These are phyloP conservation scores for Ammopiptanthus mongolicus DNA, from an alignment of 306 rosid species.

Conservation along the genomic window DNA sequence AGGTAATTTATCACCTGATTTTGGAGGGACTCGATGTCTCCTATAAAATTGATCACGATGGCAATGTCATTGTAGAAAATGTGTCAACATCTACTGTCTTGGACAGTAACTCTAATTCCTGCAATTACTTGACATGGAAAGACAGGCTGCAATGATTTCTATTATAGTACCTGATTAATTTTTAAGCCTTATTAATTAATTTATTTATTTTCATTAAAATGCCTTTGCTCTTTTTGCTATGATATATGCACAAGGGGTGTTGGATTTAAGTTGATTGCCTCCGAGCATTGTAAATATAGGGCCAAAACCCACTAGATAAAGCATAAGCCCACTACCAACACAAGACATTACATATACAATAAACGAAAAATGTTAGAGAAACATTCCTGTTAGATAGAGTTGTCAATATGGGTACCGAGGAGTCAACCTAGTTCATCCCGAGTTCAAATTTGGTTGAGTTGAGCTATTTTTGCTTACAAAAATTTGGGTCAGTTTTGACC, in stretches of 20 bases:
- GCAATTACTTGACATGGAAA: constrained; percentile 43
- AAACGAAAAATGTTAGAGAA: no score
- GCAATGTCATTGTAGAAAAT: constrained; percentile 56
- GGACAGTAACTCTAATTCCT: constrained; percentile 25
- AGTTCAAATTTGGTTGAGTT: no score
- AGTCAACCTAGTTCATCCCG: no score
- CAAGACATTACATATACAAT: no score
- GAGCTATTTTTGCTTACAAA: no score
- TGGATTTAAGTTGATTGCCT: not conserved
- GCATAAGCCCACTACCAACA: no score
- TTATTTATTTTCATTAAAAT: not conserved
- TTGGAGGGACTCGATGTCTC: constrained; percentile 79
- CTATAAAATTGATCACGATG: constrained; percentile 52
- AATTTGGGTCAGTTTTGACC: no score
- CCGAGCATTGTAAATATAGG: not conserved
- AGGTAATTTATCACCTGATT: constrained; percentile 56
- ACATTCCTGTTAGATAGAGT: no score
- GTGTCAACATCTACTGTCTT: constrained; percentile 32
- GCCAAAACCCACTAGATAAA: not conserved
- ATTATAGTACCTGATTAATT: not conserved
- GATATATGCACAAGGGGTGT: not conserved
- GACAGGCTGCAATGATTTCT: constrained; percentile 25
- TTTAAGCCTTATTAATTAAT: not conserved
- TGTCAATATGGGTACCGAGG: no score
- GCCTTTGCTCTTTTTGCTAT: not conserved